phyloP scores from a whole-genome alignment of 805 yeast genomes.

The Lipomyces chichibuensis region DNA sequence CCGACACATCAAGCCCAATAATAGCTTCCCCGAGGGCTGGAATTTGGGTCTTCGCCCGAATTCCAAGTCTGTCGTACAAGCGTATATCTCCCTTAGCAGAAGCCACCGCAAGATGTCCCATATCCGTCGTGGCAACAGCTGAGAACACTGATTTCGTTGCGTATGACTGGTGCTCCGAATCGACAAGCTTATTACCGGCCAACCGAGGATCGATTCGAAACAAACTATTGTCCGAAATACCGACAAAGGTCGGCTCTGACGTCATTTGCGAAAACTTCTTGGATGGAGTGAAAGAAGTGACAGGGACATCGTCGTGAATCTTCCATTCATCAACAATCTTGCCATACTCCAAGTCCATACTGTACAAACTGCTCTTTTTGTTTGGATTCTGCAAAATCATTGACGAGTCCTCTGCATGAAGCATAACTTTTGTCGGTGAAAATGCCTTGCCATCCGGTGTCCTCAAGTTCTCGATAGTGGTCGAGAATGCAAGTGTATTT shows the following conservation, averaged over 20 bases:
- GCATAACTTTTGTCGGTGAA: conserved; percentile 68
- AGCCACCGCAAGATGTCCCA: conserved; percentile 77
- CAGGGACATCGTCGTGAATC: conserved; percentile 51
- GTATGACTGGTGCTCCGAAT: conserved; percentile 57
- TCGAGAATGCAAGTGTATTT: conserved; percentile 57
- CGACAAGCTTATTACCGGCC: conserved; percentile 60
- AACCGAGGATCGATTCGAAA: conserved; percentile 83
- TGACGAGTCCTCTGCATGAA: conserved; percentile 72
- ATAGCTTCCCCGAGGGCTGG: conserved; percentile 84
- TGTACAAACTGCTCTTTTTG: conserved; percentile 54
- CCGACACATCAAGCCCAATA: conserved; percentile 67
- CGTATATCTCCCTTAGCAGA: conserved; percentile 75
- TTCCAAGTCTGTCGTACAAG: conserved; percentile 71
- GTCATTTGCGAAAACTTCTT: conserved; percentile 74
- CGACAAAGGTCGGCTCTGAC: conserved; percentile 72
- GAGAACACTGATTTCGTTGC: conserved; percentile 60
- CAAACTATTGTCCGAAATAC: conserved; percentile 64
- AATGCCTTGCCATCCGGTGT: conserved; percentile 55
- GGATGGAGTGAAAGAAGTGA: conserved; percentile 68
- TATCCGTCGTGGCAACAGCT: conserved; percentile 68
- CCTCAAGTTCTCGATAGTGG: conserved; percentile 66
- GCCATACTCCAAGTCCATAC: conserved; percentile 80
- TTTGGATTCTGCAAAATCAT: conserved; percentile 65
- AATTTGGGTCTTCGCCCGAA: conserved; percentile 72
- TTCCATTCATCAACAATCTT: conserved; percentile 86